Base-by-base conservation (phyloP, 805 yeast genomes). In the Phaffomyces thermotolerans region DNA sequence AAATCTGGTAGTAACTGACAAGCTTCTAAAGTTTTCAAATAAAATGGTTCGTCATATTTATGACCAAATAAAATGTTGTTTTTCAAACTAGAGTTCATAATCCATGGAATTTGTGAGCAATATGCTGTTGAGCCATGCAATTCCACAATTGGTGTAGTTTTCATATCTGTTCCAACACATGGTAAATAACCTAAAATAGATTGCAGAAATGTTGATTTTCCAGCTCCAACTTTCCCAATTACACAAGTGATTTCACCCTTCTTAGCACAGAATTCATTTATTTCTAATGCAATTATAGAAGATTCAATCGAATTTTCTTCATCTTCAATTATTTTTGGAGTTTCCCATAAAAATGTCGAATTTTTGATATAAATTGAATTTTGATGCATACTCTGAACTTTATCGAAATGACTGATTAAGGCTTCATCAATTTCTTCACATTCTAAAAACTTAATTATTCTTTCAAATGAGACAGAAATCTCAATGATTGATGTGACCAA, bases 91-190 rank as follows among this genome's bases (percentile, higher is more conserved):
- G 95, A 97, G 59, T 93, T 93, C 84, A 89, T 83, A 50, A 93
- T 89, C 99, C 99, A 93, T 2, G 99, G 95, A 34, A 84, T 80
- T 65, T 90, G 98, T 2, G 95, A 81, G 35, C 84, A 95, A 62
- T 90, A 91, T 0, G 97, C 97, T 4, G 85, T 89, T 22, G 73
- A 66, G 33, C 98, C 98, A 41, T 76, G 73, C 15, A 79, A 70
- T 62, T 84, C 81, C 62, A 83, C 80, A 31, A 49, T 8, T 36
- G 57, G 54, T 18, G 34, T 15, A 8, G 44, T 33, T 7, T 37
- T 20, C 3, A 62, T 58, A 43, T 63, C 57, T 4, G 58, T 41
- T 4, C 66, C 56, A 9, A 60, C 49, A 39, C 72, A 64, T 13
- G 70, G 41, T 7, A 90, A 69, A 54, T 89, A 95, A 49, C 97